Evolutionary conservation across 805 yeast species (phyloP).

Genomic region (Cyberlindnera euphorbiiphila): DNA sequence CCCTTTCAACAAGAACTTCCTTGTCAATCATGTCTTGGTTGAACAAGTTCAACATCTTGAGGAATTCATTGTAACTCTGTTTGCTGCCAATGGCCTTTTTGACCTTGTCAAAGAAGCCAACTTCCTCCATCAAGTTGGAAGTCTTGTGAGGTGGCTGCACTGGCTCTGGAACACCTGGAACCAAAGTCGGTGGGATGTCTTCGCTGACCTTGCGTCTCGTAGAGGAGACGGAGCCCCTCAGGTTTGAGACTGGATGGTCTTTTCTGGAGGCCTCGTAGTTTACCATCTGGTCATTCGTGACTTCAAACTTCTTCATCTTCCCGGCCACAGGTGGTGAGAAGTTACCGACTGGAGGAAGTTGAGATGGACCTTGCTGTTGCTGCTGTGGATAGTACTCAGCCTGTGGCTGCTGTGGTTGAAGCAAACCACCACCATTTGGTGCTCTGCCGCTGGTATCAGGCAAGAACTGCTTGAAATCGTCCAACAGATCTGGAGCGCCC

Average conservation of each 20-base stretch:
- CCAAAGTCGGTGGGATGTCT: slow-evolving; percentile 58
- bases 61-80: slow-evolving; percentile 86
- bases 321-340: slow-evolving; percentile 64
- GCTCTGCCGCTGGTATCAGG: slow-evolving; percentile 56
- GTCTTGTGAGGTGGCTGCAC: slow-evolving; percentile 51
- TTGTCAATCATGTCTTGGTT: slow-evolving; percentile 90
- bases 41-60: slow-evolving; percentile 81
- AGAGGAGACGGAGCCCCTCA: slow-evolving; percentile 30
- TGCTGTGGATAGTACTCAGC: slow-evolving; percentile 28
- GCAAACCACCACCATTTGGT: slow-evolving; percentile 18
- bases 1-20: slow-evolving; percentile 74
- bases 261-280: slow-evolving; percentile 24
- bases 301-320: slow-evolving; percentile 21
- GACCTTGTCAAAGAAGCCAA: slow-evolving; percentile 86
- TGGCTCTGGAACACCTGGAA: slow-evolving; percentile 87
- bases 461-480: slow-evolving; percentile 91
- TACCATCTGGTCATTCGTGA: slow-evolving; percentile 11
- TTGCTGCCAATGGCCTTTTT: slow-evolving; percentile 85
- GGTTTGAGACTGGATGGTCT: slow-evolving; percentile 33
- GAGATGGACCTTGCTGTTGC: slow-evolving; percentile 30
- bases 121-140: slow-evolving; percentile 74
- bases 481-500: slow-evolving; percentile 90
- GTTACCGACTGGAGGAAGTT: slow-evolving; percentile 85
- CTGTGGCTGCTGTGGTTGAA: slow-evolving; percentile 19
- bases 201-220: slow-evolving; percentile 23